These are phyloP conservation scores for Psilocybe tampanensis DNA, from an alignment of 768 basidiomycete species.

Conservation along the genomic window DNA sequence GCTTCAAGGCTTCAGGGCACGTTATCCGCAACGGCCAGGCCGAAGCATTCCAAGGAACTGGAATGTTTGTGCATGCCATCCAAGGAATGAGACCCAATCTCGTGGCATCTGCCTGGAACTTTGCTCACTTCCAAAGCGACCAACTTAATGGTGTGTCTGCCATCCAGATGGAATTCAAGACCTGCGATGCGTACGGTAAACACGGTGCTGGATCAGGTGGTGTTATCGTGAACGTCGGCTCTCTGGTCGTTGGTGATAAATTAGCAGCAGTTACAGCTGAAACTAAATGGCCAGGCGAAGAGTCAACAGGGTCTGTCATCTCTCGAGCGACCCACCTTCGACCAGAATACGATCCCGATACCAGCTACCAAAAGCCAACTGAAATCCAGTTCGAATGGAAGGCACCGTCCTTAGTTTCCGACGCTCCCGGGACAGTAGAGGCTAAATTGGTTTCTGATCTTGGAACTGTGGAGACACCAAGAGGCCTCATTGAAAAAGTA, in stretches of 20 bases:
- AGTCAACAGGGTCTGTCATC: slow-evolving; percentile 47
- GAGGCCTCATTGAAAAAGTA: slow-evolving; percentile 88
- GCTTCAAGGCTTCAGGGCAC: slow-evolving; percentile 61
- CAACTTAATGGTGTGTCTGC: slow-evolving; percentile 78
- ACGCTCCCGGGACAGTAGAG: slow-evolving; percentile 52
- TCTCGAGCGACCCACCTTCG: slow-evolving; percentile 71
- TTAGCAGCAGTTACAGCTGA: slow-evolving; percentile 78
- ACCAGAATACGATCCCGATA: slow-evolving; percentile 69
- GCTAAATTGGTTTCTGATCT: slow-evolving; percentile 62
- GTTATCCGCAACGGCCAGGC: slow-evolving; percentile 70
- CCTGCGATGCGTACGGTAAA: slow-evolving; percentile 75
- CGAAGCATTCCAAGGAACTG: slow-evolving; percentile 56
- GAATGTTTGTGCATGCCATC: slow-evolving; percentile 94
- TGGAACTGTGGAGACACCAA: slow-evolving; percentile 56
- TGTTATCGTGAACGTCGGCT: slow-evolving; percentile 85
- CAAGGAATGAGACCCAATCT: slow-evolving; percentile 98
- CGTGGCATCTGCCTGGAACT: slow-evolving; percentile 94
- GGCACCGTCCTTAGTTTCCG: slow-evolving; percentile 61
- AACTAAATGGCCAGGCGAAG: slow-evolving; percentile 73
- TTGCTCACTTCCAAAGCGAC: slow-evolving; percentile 84
- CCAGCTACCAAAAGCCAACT: slow-evolving; percentile 76
- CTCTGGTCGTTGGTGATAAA: slow-evolving; percentile 79
- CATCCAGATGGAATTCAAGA: slow-evolving; percentile 95
- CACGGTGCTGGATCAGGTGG: slow-evolving; percentile 81
- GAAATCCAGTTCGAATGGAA: slow-evolving; percentile 79